Evolutionary conservation across 164 flowering plant species (phyloP).

Genomic region (Aristolochia fimbriata): DNA sequence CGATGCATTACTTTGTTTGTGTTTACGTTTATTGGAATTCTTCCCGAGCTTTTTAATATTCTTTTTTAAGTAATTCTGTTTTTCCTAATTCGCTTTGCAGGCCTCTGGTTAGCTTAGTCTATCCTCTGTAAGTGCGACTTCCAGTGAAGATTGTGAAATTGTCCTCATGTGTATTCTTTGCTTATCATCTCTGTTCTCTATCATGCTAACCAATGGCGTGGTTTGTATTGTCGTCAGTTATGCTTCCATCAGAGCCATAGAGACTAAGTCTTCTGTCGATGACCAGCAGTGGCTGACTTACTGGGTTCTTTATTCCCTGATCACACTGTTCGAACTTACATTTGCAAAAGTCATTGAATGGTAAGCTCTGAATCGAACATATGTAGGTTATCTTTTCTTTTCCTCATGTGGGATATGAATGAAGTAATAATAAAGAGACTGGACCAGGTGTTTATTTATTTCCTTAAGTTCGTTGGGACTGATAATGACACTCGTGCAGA

Average conservation of each 20-base stretch:
- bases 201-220: neutral
- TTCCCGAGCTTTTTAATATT: too few species aligned
- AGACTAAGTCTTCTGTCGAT: conserved; percentile 55
- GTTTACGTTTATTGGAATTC: too few species aligned
- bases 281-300: conserved; percentile 93
- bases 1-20: too few species aligned
- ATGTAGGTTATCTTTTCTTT: neutral
- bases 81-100: conserved; percentile 30
- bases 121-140: conserved; percentile 67
- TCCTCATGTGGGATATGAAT: too few species aligned
- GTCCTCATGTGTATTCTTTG: too few species aligned
- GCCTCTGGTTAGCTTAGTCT: conserved; percentile 73
- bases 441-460: too few species aligned
- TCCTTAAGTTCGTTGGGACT: too few species aligned
- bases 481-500: too few species aligned
- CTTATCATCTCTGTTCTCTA: too few species aligned
- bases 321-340: conserved; percentile 78
- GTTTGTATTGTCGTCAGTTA: conserved; percentile 33
- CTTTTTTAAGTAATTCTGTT: too few species aligned
- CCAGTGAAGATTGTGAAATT: too few species aligned
- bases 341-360: conserved; percentile 61
- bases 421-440: too few species aligned
- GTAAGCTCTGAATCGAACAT: conserved; percentile 23
- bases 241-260: conserved; percentile 83
- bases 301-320: conserved; percentile 76